Base-by-base conservation (phyloP, 2,329 filamentous ascomycete genomes). In the Mycosphaerella arachidis region DNA sequence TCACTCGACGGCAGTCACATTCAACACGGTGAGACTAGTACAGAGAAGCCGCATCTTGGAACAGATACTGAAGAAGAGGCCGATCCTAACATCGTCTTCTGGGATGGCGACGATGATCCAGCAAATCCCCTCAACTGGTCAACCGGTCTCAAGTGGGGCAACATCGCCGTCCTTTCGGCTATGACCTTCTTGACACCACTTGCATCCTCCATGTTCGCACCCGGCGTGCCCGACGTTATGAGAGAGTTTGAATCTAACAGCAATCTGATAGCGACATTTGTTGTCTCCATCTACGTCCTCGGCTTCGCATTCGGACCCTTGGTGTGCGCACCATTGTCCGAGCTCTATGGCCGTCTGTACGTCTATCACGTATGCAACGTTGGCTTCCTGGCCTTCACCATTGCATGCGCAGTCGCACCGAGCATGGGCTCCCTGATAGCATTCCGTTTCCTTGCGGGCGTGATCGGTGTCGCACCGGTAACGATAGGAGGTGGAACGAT, bases 271-370 rank as follows among this genome's bases (percentile, higher is more conserved):
- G 82, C 81, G 0, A 81, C 84, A 0, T 86, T 91, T 53, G 85
- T 87, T 57, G 84, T 90, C 0, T 87, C 85, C 0, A 81, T 89
- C 29, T 73, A 87, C 70, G 78, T 90, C 2, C 75, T 89, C 0
- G 87, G 20, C 1, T 80, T 77, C 60, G 76, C 77, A 0, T 71
- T 79, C 54, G 78, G 78, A 2, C 78, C 78, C 0, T 64, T 80
- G 6, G 53, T 73, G 27, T 73, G 79, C 31, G 77, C 76, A 5
- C 78, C 78, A 0, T 63, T 79, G 12, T 70, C 66, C 7, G 74
- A 76, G 56, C 60, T 74, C 3, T 74, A 73, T 53, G 73, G 73
- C 8, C 64, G 73, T 13, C 46, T 67, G n/a, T 58, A 59, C n/a
- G 61, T 72, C 0, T 65, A 72, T 12, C 70, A 72, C 56, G 27